These are phyloP conservation scores for Auricularia sp. DNA, from an alignment of 768 basidiomycete genomes.

Conservation along the genomic window DNA sequence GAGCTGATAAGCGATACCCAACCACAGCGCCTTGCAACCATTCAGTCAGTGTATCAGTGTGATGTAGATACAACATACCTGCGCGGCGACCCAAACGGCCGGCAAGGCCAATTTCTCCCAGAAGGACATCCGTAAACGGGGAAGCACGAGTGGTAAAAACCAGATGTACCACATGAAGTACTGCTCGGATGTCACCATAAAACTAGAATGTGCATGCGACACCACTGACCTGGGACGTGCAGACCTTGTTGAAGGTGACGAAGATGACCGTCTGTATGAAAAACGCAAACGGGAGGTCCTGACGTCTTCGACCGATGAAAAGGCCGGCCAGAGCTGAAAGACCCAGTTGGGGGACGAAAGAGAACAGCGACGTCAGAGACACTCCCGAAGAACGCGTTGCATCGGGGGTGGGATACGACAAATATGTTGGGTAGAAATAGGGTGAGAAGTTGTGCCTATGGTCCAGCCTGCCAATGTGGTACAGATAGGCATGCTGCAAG, in stretches of 20 bases:
- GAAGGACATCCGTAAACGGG: slow-evolving; percentile 46
- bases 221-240: slow-evolving; percentile 78
- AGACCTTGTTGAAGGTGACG: slow-evolving; percentile 97
- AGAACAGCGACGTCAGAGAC: slow-evolving; percentile 43
- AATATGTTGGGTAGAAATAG: slow-evolving; percentile 92
- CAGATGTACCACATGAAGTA: slow-evolving; percentile 97
- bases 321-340: slow-evolving; percentile 66
- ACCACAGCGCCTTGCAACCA: slow-evolving; percentile 61
- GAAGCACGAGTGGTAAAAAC: slow-evolving; percentile 74
- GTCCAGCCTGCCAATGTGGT: slow-evolving; percentile 84
- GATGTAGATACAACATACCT: slow-evolving; percentile 16
- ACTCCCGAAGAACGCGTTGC: slow-evolving; percentile 9
- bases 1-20: slow-evolving; percentile 79
- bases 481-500: slow-evolving; percentile 84
- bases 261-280: slow-evolving; percentile 86
- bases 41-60: too few species aligned
- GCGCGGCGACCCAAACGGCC: slow-evolving; percentile 62
- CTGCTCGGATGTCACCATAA: slow-evolving; percentile 28
- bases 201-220: too few species aligned
- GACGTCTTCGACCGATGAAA: slow-evolving; percentile 46
- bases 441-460: slow-evolving; percentile 98
- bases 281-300: slow-evolving; percentile 73
- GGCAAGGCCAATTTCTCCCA: slow-evolving; percentile 31
- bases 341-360: slow-evolving; percentile 75
- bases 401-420: slow-evolving; percentile 52